Evolutionary conservation across 2,329 filamentous ascomycete species (phyloP), one percentile per base, ranked within the genome.

Genomic region (Fusarium miscanthi): DNA sequence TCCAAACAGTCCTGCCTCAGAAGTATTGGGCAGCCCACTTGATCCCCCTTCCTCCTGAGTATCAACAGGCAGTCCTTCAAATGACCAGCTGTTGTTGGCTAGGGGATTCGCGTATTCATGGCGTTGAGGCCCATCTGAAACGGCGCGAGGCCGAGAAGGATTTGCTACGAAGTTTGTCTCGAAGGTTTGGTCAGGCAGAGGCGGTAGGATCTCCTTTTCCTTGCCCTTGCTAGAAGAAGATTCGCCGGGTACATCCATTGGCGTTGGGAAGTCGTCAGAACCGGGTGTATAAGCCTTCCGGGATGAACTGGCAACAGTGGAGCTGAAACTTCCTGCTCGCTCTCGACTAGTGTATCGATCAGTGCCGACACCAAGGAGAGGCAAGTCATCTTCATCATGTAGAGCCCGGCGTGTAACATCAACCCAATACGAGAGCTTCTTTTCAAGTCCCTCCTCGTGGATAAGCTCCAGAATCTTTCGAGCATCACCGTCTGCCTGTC

Each of bases 11-110:
- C 54, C 45, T 21, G 48, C 41, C n/a, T 35, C 25, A 17, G 35
- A 57, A 27, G n/a, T 8, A 30, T 21, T 33, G 8, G 27, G 41
- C 6, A 45, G 27, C 23, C 43, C 43, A 27, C 57, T 52, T 6
- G 59, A 65, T 10, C 38, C 46, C 16, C 48, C 33, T 17, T 73
- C 65, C 21, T 48, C 40, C n/a, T 74, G 52, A 8, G 63, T 59
- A 41, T 78, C 68, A 16, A 75, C 56, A 25, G 82, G 79, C 12
- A 88, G 69, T 30, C 80, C 81, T 8, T 83, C 81, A 72, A 91
- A 91, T 0, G 85, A 86, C 90, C 89, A 92, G 72, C 82, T 91
- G 69, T 90, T 90, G 76, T 88, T 88, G 2, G 85, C 89, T 21
- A 91, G 77, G 1, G 87, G 86, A 56, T 89, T 87, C 59, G 86